A percentile compares a stretch with the other conserved stretches of the same genome.
Evolutionary conservation across 2,329 filamentous ascomycete genomes (phyloP).

Genomic region (Colletotrichum godetiae): DNA sequence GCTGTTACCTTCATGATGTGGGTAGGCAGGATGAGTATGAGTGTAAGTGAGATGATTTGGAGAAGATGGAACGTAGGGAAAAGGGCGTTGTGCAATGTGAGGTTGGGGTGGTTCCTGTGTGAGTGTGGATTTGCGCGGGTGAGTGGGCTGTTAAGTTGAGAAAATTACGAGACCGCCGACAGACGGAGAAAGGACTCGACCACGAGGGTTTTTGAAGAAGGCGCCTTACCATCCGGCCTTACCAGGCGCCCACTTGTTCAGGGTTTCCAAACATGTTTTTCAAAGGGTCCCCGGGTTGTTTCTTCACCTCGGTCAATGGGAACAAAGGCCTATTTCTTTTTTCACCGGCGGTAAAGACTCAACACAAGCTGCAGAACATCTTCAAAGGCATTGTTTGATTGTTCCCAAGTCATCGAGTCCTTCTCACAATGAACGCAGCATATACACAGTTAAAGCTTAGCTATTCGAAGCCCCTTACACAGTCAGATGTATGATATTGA

Average conservation of each 20-base stretch:
- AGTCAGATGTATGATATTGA: not conserved
- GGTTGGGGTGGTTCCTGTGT: not conserved
- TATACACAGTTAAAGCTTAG: not conserved
- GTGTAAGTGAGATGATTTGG: not conserved
- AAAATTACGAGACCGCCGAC: not conserved
- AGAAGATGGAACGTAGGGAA: not conserved
- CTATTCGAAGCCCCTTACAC: not conserved
- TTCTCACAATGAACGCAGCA: not conserved
- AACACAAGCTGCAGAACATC: not conserved
- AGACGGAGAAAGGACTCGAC: not conserved
- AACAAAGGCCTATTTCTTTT: not conserved
- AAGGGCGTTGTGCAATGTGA: not conserved
- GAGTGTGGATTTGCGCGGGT: not conserved
- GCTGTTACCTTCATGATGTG: not conserved
- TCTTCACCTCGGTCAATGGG: not conserved
- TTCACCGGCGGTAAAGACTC: not conserved
- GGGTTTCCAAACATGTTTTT: not conserved
- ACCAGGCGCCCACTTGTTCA: not conserved
- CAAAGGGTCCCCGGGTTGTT: not conserved
- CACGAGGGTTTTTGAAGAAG: not conserved
- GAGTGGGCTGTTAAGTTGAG: not conserved
- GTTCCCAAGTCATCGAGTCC: not conserved
- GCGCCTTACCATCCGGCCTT: not conserved
- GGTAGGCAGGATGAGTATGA: not conserved
- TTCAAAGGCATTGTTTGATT: not conserved